A percentile compares a stretch with the other conserved stretches of the same genome.
phyloP scores from a whole-genome alignment of 306 rosid genomes.

The Citrullus colocynthis region DNA sequence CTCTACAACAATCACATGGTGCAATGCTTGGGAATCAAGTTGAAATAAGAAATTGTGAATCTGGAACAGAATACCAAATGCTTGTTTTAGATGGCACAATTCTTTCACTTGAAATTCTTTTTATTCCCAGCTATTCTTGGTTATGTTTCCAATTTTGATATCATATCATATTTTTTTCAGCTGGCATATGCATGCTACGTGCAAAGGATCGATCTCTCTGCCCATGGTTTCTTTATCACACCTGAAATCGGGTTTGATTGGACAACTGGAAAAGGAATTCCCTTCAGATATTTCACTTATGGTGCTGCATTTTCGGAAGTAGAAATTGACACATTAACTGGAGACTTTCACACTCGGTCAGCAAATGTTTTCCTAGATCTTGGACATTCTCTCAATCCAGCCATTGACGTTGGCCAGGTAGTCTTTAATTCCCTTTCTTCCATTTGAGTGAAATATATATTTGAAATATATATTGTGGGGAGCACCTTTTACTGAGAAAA shows the following conservation, averaged over 20 bases:
- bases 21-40: neutral
- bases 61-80: neutral
- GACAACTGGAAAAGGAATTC: conserved; percentile 60
- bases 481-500: too few relatives aligned
- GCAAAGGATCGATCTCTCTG: conserved; percentile 83
- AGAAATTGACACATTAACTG: conserved; percentile 87
- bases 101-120: neutral
- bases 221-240: conserved; percentile 80
- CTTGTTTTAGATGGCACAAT: neutral
- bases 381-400: conserved; percentile 86
- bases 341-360: conserved; percentile 79
- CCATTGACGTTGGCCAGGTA: conserved; percentile 91
- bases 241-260: conserved; percentile 90
- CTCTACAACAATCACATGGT: neutral
- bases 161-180: conserved; percentile 36
- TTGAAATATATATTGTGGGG: too few relatives aligned
- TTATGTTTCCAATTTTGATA: conserved; percentile 1
- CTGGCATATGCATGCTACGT: conserved; percentile 67
- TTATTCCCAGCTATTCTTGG: neutral
- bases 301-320: conserved; percentile 98
- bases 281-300: conserved; percentile 77
- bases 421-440: neutral
- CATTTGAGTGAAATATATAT: too few relatives aligned
- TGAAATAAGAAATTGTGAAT: neutral
- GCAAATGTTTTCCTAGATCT: conserved; percentile 75